Percentiles rank a stretch among this genome's conserved stretches.
Evolutionary conservation across 2,329 filamentous ascomycete species (phyloP).

Genomic region (Myriangium duriaei): DNA sequence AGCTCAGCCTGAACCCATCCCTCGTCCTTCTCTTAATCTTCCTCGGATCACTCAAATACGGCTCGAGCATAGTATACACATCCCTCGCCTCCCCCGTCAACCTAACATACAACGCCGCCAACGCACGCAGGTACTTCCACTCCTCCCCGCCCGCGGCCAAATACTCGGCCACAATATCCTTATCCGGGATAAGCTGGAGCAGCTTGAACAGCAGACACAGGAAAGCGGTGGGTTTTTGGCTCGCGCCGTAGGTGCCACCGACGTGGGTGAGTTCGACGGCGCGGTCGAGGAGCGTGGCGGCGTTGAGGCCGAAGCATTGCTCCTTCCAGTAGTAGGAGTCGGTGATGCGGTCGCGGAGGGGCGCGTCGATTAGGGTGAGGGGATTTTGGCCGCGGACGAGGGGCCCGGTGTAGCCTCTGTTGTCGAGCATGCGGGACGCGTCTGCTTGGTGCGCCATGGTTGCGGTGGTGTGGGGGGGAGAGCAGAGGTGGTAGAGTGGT

Average conservation of each 20-base stretch:
- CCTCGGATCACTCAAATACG: constrained; percentile 65
- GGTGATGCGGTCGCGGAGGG: constrained; percentile 86
- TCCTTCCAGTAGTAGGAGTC: constrained; percentile 98
- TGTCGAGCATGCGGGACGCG: constrained; percentile 66
- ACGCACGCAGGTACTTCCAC: constrained; percentile 69
- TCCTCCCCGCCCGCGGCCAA: constrained; percentile 59
- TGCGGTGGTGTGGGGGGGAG: constrained; percentile 21
- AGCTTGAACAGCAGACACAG: constrained; percentile 92
- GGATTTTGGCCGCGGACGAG: constrained; percentile 86
- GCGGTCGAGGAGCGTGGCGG: constrained; percentile 68
- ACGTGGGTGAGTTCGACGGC: constrained; percentile 75
- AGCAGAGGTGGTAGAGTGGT: background rate
- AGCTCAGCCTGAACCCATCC: constrained; percentile 62
- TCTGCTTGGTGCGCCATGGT: constrained; percentile 59
- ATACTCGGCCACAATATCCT: constrained; percentile 70
- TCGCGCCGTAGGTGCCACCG: constrained; percentile 73
- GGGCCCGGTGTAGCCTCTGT: constrained; percentile 65
- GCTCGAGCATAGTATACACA: constrained; percentile 70
- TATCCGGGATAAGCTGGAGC: constrained; percentile 70
- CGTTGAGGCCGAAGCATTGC: constrained; percentile 91
- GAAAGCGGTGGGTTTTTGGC: constrained; percentile 83
- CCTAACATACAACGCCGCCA: constrained; percentile 88
- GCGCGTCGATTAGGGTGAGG: constrained; percentile 90
- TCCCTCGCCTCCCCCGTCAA: constrained; percentile 73
- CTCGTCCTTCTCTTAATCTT: constrained; percentile 71